Evolutionary conservation across 495 filamentous ascomycete genomes (phyloP).

Genomic region (Patellaria atrata): DNA sequence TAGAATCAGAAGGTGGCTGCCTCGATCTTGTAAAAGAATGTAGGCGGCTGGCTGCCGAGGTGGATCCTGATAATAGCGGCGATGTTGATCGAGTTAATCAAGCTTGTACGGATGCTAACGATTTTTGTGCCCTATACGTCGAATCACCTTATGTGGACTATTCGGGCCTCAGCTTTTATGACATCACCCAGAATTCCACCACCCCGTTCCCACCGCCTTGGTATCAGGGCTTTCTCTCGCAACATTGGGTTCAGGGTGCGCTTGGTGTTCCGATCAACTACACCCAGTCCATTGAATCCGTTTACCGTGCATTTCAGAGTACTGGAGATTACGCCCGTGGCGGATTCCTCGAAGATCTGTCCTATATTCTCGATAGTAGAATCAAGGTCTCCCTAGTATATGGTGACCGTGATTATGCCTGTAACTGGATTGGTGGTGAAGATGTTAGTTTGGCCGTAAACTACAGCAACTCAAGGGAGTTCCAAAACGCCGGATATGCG

Average conservation of each 20-base stretch:
- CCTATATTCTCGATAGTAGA: conserved; percentile 1
- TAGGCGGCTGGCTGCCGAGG: conserved; percentile 17
- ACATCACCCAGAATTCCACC: background rate
- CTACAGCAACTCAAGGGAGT: conserved; percentile 25
- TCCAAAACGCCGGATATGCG: conserved; percentile 37
- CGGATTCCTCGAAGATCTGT: background rate
- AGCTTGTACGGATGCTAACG: conserved; percentile 5
- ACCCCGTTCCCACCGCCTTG: conserved; percentile 6
- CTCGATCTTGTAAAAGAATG: conserved; percentile 9
- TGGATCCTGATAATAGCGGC: conserved; percentile 3
- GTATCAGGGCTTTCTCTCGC: conserved; percentile 6
- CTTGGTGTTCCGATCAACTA: conserved; percentile 13
- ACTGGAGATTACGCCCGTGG: conserved; percentile 12
- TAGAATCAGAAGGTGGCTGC: conserved; percentile 7
- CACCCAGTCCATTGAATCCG: background rate
- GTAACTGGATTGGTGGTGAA: conserved; percentile 32
- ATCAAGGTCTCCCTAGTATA: conserved; percentile 11
- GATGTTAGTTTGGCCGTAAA: conserved; percentile 27
- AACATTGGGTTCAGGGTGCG: conserved; percentile 10
- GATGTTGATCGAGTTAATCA: conserved; percentile 6
- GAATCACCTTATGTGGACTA: conserved; percentile 1
- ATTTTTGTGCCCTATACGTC: background rate
- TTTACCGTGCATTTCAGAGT: conserved; percentile 2
- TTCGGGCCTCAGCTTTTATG: conserved; percentile 1
- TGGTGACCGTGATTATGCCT: conserved; percentile 12